Percentiles rank a stretch among this genome's conserved stretches.
Evolutionary conservation across 345 rosid species (phyloP).

Genomic region (Trapa bicornis): DNA sequence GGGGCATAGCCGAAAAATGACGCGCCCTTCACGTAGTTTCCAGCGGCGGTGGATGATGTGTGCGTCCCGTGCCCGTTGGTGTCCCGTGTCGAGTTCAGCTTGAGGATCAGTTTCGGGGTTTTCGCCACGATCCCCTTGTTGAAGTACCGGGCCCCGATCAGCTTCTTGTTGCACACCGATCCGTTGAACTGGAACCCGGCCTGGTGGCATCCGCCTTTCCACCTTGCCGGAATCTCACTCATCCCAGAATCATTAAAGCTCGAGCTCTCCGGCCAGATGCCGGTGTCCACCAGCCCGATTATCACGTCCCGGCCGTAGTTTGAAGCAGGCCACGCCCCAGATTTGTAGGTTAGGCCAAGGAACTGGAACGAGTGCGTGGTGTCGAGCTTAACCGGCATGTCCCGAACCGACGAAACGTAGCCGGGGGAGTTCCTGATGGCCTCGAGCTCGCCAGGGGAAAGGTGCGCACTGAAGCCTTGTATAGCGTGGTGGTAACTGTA

Average conservation of each 20-base stretch:
- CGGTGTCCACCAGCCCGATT: slow-evolving; percentile 34
- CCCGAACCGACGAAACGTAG: slow-evolving; percentile 23
- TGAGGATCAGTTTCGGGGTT: slow-evolving; percentile 23
- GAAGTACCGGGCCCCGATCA: slow-evolving; percentile 41
- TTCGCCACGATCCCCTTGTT: slow-evolving; percentile 26
- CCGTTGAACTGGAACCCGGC: slow-evolving; percentile 32
- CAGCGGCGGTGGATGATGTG: slow-evolving; percentile 43
- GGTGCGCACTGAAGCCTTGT: slow-evolving; percentile 38
- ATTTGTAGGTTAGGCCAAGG: slow-evolving; percentile 17
- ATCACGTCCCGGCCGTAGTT: slow-evolving; percentile 30
- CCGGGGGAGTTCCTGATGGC: slow-evolving; percentile 25
- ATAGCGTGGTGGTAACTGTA: slow-evolving; percentile 30
- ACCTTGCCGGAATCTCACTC: slow-evolving; percentile 23
- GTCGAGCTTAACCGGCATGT: slow-evolving; percentile 22
- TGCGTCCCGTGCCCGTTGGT: slow-evolving; percentile 47
- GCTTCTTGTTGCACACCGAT: slow-evolving; percentile 40
- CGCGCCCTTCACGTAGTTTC: slow-evolving; percentile 19
- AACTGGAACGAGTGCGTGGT: slow-evolving; percentile 32
- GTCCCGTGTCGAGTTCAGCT: slow-evolving; percentile 42
- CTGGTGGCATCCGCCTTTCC: slow-evolving; percentile 38
- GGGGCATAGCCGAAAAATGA: slow-evolving; percentile 37
- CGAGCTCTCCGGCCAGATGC: slow-evolving; percentile 42
- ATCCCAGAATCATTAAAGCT: slow-evolving; percentile 28
- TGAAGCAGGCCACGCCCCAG: slow-evolving; percentile 31
- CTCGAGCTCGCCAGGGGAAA: slow-evolving; percentile 22